phyloP scores from a whole-genome alignment of 2,329 filamentous ascomycete species.

The Didymella pomorum region DNA sequence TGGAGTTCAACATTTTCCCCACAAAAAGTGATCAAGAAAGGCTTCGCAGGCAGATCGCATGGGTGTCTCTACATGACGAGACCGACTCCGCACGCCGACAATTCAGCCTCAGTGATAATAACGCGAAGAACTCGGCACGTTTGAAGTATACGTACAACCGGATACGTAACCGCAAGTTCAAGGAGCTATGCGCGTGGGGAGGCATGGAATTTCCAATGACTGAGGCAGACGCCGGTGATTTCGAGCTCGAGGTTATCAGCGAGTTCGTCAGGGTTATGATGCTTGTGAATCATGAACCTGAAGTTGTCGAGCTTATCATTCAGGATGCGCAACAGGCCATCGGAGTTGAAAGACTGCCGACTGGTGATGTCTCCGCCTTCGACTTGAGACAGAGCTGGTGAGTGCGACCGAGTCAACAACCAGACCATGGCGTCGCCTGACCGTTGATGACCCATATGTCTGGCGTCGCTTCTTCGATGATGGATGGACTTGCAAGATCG shows the following conservation, averaged over 20 bases:
- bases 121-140: conserved; percentile 24
- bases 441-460: not conserved
- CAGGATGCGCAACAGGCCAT: conserved; percentile 35
- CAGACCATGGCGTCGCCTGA: not conserved
- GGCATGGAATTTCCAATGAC: not conserved
- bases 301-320: conserved; percentile 42
- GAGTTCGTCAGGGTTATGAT: conserved; percentile 45
- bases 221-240: conserved; percentile 32
- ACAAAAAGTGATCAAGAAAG: conserved; percentile 24
- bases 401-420: not conserved
- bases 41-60: conserved; percentile 41
- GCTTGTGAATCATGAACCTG: conserved; percentile 32
- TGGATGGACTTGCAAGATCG: not conserved
- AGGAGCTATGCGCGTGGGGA: conserved; percentile 24
- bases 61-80: conserved; percentile 34
- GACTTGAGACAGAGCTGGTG: not conserved
- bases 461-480: not conserved
- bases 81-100: conserved; percentile 23
- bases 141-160: conserved; percentile 28
- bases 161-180: conserved; percentile 28
- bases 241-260: conserved; percentile 40
- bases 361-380: conserved; percentile 36
- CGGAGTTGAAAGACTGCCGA: conserved; percentile 37
- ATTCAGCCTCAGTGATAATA: conserved; percentile 23
- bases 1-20: conserved; percentile 39